Percentiles rank a stretch among this genome's conserved stretches.
These are phyloP conservation scores for Leucoagaricus sp. DNA, from an alignment of 1,284 basidiomycete genomes.

Conservation along the genomic window DNA sequence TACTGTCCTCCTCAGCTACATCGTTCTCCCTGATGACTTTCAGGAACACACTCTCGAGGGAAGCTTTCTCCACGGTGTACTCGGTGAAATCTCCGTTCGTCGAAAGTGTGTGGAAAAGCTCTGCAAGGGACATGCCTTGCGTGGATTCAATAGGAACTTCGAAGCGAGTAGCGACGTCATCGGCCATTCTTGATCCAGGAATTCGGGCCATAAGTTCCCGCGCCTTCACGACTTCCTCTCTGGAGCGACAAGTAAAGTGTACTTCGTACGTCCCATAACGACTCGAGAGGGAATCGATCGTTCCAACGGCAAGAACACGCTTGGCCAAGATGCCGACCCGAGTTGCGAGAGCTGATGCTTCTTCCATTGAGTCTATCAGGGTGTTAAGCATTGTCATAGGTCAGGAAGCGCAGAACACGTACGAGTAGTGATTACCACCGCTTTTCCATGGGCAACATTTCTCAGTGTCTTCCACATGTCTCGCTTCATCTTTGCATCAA, in stretches of 20 bases:
- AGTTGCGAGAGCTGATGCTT: conserved; percentile 75
- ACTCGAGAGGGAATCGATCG: conserved; percentile 60
- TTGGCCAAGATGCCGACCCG: conserved; percentile 75
- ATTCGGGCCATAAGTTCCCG: conserved; percentile 65
- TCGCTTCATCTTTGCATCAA: conserved; percentile 82
- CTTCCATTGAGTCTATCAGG: conserved; percentile 75
- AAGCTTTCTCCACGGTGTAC: conserved; percentile 69
- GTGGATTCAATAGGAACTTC: conserved; percentile 61
- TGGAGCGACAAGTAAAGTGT: conserved; percentile 69
- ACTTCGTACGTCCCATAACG: conserved; percentile 78
- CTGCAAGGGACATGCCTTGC: conserved; percentile 48
- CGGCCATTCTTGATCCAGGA: conserved; percentile 63
- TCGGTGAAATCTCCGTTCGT: conserved; percentile 55
- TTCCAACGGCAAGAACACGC: conserved; percentile 71
- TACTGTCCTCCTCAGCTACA: conserved; percentile 54
- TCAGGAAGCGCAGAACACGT: conserved; percentile 26
- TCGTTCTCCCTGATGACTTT: conserved; percentile 71
- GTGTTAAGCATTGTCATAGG: background rate
- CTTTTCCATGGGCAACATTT: conserved; percentile 63
- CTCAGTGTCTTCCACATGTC: conserved; percentile 80
- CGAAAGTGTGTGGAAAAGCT: conserved; percentile 57
- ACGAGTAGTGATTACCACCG: conserved; percentile 73
- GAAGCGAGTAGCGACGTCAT: conserved; percentile 79
- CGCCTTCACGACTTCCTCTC: conserved; percentile 56
- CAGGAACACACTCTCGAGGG: conserved; percentile 72